Conservation (phyloP, 1,284 basidiomycete species). For the Cryptococcus maquisensis region DNA sequence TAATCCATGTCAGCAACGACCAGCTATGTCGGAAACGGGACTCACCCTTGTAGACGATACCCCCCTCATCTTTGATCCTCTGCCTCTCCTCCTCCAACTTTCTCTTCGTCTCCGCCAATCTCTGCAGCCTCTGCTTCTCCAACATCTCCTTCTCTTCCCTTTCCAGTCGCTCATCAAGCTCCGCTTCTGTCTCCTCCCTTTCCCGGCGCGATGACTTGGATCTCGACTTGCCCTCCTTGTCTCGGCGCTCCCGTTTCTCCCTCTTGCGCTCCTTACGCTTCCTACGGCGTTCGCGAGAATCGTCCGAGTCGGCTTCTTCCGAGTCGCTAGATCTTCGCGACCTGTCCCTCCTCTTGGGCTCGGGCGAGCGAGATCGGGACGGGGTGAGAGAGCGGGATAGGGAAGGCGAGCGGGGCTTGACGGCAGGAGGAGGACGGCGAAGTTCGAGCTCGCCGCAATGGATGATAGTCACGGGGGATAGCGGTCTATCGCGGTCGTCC, state of each 20-base stretch:
- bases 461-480: conserved; percentile 64
- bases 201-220: background rate
- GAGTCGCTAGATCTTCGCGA: conserved; percentile 4
- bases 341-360: conserved; percentile 4
- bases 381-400: conserved; percentile 8
- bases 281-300: conserved; percentile 13
- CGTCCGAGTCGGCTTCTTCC: conserved; percentile 17
- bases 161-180: conserved; percentile 49
- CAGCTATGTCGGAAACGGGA: background rate
- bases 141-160: conserved; percentile 47
- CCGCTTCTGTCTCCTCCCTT: conserved; percentile 39
- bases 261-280: conserved; percentile 20
- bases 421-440: conserved; percentile 45
- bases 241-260: conserved; percentile 11
- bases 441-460: conserved; percentile 83
- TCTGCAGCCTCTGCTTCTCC: conserved; percentile 31
- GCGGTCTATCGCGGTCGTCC: conserved; percentile 57
- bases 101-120: conserved; percentile 32
- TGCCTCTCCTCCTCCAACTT: conserved; percentile 33
- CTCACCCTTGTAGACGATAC: conserved; percentile 47
- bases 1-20: conserved; percentile 6
- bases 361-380: conserved; percentile 17
- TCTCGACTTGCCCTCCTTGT: conserved; percentile 5
- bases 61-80: conserved; percentile 28
- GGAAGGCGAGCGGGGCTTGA: conserved; percentile 7